Conservation (phyloP, 345 rosid genomes). For the Eucalyptus viminalis region DNA sequence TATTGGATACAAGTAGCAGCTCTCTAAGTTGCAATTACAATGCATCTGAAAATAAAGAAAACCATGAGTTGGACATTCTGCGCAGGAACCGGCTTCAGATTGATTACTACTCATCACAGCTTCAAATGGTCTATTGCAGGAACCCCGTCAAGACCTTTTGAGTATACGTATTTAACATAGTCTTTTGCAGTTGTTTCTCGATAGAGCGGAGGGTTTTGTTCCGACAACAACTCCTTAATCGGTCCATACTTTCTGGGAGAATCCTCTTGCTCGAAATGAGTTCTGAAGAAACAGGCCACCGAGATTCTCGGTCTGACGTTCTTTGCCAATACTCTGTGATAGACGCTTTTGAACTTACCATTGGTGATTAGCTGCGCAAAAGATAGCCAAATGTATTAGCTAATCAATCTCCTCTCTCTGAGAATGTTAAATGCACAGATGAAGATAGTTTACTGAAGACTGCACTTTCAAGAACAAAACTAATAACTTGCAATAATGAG, state of each 20-base stretch:
- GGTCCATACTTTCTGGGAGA: slow-evolving; percentile 3
- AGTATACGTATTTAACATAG: background rate
- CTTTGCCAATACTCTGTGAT: slow-evolving; percentile 9
- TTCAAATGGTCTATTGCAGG: background rate
- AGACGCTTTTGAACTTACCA: slow-evolving; percentile 11
- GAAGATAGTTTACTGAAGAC: background rate
- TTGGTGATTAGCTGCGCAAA: slow-evolving; percentile 6
- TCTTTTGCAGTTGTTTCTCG: slow-evolving; percentile 8
- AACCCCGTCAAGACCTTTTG: background rate
- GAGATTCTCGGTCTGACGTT: slow-evolving; percentile 6
- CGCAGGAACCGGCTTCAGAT: background rate
- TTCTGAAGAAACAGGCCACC: slow-evolving; percentile 5
- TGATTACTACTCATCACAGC: background rate
- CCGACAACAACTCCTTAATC: slow-evolving; percentile 13
- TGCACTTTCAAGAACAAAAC: background rate
- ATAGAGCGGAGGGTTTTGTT: slow-evolving; percentile 14
- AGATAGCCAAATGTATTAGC: background rate
- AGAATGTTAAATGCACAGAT: background rate
- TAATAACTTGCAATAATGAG: background rate
- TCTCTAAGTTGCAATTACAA: background rate
- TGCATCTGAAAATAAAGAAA: background rate
- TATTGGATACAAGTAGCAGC: background rate
- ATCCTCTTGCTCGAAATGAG: background rate
- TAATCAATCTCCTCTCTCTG: background rate
- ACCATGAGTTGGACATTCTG: background rate